Conservation (phyloP, 2,329 filamentous ascomycete species). For the Trichoderma afroharzianum region DNA sequence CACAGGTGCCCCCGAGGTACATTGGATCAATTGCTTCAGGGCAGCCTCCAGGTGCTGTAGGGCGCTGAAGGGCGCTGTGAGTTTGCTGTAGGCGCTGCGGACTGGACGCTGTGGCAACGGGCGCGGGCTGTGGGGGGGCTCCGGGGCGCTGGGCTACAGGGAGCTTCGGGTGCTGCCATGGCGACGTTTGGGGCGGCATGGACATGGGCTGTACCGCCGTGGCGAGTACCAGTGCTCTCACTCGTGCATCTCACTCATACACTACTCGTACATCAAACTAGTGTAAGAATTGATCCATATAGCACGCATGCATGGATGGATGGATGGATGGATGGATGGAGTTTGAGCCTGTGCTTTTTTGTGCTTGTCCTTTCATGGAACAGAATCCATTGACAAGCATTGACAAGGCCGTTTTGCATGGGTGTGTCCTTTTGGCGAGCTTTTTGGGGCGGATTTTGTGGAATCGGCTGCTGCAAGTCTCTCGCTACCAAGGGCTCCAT, state of each 20-base stretch:
- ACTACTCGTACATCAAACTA: not conserved
- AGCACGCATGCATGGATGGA: not conserved
- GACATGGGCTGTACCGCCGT: not conserved
- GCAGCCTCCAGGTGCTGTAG: too few relatives aligned
- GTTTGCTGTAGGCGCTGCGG: not conserved
- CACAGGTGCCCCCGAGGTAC: not conserved
- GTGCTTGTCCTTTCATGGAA: not conserved
- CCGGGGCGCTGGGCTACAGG: not conserved
- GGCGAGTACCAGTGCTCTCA: not conserved
- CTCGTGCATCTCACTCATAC: not conserved
- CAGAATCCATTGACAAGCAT: not conserved
- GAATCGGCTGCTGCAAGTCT: not conserved
- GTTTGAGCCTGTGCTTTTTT: not conserved
- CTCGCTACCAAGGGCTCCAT: not conserved
- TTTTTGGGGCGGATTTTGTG: not conserved
- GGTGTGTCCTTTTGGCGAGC: not conserved
- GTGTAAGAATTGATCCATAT: not conserved
- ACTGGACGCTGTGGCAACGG: not conserved
- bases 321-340: not conserved
- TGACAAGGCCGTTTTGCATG: not conserved
- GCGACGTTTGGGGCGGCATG: not conserved
- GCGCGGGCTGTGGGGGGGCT: not conserved
- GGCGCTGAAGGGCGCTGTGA: too few relatives aligned
- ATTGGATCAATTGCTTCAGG: not conserved
- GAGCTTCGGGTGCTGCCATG: not conserved